Evolutionary conservation across 768 basidiomycete species (phyloP).

Genomic region (Podaxis mareebaensis): DNA sequence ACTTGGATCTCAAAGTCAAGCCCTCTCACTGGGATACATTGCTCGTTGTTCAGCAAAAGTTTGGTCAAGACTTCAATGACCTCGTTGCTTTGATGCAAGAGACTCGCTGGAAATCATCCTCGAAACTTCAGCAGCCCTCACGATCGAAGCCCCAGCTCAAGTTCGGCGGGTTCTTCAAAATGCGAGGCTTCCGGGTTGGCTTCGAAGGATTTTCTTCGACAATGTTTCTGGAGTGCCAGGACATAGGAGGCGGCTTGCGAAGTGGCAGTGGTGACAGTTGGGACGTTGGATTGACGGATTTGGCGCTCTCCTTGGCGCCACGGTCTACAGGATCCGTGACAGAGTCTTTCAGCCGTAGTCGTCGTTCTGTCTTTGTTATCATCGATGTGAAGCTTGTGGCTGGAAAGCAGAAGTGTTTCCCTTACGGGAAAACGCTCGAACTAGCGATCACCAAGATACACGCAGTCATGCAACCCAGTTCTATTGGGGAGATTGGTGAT

Average conservation of each 20-base stretch:
- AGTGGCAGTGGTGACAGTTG: conserved; percentile 52
- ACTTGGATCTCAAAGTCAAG: conserved; percentile 72
- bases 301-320: conserved; percentile 84
- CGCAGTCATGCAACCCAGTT: conserved; percentile 93
- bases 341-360: conserved; percentile 54
- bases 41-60: conserved; percentile 83
- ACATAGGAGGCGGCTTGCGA: conserved; percentile 64
- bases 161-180: conserved; percentile 57
- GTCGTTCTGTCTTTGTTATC: conserved; percentile 79
- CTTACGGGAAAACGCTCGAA: conserved; percentile 40
- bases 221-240: conserved; percentile 73
- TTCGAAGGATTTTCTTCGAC: conserved; percentile 74
- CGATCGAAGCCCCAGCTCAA: conserved; percentile 19
- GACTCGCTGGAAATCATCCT: conserved; percentile 40
- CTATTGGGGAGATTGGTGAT: conserved; percentile 88
- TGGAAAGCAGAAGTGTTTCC: conserved; percentile 29
- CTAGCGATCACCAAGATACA: conserved; percentile 75
- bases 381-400: conserved; percentile 62
- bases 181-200: conserved; percentile 81
- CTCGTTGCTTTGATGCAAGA: conserved; percentile 66
- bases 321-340: conserved; percentile 38
- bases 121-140: conserved; percentile 18
- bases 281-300: conserved; percentile 70
- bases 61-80: conserved; percentile 87
- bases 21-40: conserved; percentile 84